Base-by-base conservation (phyloP, 805 yeast genomes). In the Hanseniaspora mollemarum region DNA sequence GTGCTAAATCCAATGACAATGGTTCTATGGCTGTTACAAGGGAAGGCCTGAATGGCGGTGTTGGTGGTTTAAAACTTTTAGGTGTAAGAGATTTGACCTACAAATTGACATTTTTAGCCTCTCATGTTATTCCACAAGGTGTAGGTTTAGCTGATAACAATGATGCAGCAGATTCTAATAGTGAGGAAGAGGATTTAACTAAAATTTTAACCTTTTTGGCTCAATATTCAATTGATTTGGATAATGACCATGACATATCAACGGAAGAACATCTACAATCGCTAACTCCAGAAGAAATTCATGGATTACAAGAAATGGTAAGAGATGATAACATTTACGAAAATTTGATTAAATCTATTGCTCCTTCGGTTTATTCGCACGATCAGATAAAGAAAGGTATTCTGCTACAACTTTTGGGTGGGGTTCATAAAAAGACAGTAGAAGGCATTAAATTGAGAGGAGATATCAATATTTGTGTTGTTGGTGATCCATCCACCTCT, bases 401-500 rank as follows among this genome's bases (percentile, higher is more conserved):
- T 37, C 68, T 92, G 49, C 72, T 92, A 53, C 85, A 87, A 94
- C 70, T 92, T 51, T 69, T 92, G 52, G 96, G 97, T 48, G 98
- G 98, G 63, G 80, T 81, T 35, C 96, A 92, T 60, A 90, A 90
- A 67, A 90, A 90, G 65, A 71, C 92, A 59, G 90, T 80, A 41
- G 90, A 90, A 60, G 98, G 98, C 8, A 83, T 96, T 4, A 97
- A 92, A 68, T 78, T 92, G 61, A 83, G 98, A 73, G 98, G 98
- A 71, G 98, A 92, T 68, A 90, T 92, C 64, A 92, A 92, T 63
- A 73, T 92, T 51, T 72, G 92, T 48, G 84, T 92, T 94, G 96
- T 92, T 36, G 98, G 98, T 69, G 98, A 92, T 66, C 98, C 98
- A 13, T 87, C 96, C 8, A 92, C 98, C 16, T 97, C 98, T 24